phyloP scores from a whole-genome alignment of 441 rosid species.

The Pelargonium citronellum region DNA sequence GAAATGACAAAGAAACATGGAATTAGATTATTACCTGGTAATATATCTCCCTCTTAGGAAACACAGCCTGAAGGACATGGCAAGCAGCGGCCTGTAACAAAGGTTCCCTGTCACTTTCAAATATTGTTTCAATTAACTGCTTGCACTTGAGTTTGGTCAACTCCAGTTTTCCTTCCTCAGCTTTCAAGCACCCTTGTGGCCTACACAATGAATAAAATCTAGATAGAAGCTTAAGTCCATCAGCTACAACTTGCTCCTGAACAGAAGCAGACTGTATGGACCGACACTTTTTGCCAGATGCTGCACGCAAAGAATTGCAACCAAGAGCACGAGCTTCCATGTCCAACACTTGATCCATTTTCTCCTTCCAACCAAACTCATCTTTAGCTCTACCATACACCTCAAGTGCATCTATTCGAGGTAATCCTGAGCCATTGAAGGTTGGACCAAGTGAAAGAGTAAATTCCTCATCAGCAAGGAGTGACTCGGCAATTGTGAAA shows the following conservation, averaged over 20 bases:
- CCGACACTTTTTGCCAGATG: constrained; percentile 64
- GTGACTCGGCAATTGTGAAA: constrained; percentile 95
- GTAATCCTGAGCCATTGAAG: constrained; percentile 71
- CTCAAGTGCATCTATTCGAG: constrained; percentile 96
- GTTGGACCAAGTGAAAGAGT: constrained; percentile 79
- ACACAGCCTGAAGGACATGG: constrained; percentile 82
- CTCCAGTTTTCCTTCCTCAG: constrained; percentile 51
- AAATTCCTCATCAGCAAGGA: constrained; percentile 99
- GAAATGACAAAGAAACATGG: constrained; percentile 9
- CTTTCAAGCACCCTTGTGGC: constrained; percentile 37
- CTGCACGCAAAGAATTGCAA: constrained; percentile 57
- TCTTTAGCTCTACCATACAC: constrained; percentile 98
- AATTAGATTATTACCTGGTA: constrained; percentile 53
- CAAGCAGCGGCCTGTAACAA: constrained; percentile 91
- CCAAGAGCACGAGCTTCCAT: constrained; percentile 98
- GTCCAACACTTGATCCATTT: constrained; percentile 87
- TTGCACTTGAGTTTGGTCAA: constrained; percentile 72
- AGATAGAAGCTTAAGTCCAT: constrained; percentile 88
- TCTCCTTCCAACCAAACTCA: constrained; percentile 99
- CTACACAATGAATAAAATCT: constrained; percentile 55
- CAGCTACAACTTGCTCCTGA: constrained; percentile 95
- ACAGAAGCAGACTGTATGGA: constrained; percentile 64
- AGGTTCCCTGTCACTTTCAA: constrained; percentile 93
- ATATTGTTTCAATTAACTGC: constrained; percentile 68
- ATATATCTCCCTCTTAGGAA: constrained; percentile 77